Evolutionary conservation across 129 eudicot genomes (phyloP), one percentile per base, ranked within the genome.

Genomic region (Lactuca sativa): DNA sequence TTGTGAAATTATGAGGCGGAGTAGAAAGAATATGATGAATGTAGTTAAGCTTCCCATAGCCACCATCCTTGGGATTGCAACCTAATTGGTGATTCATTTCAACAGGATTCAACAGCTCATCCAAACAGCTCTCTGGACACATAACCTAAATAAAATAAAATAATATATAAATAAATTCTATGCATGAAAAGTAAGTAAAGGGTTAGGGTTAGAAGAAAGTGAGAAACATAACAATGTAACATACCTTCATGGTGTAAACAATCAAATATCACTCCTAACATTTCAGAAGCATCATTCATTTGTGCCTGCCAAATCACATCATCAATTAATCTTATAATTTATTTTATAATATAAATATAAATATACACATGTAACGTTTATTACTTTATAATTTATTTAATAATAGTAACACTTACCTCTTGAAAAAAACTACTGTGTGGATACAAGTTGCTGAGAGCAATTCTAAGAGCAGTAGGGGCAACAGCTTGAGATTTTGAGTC

Each of bases 201-300:
- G 60, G n/a, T n/a, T n/a, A n/a, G n/a, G n/a, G n/a, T n/a, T n/a
- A n/a, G n/a, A n/a, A n/a, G n/a, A n/a, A n/a, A n/a, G n/a, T n/a
- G n/a, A n/a, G n/a, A n/a, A n/a, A n/a, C n/a, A n/a, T n/a, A n/a
- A n/a, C n/a, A n/a, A n/a, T n/a, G n/a, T n/a, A n/a, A n/a, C n/a
- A n/a, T n/a, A n/a, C n/a, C n/a, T n/a, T n/a, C n/a, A n/a, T n/a
- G n/a, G n/a, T n/a, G n/a, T n/a, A n/a, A n/a, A 85, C 98, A 89
- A 47, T 89, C 83, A 74, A 93, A 93, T 83, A 93, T 81, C 56
- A 93, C 98, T 64, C 83, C 96, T 62, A 93, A 59, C 55, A 93
- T 96, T 85, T 93, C 98, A 54, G 98, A 93, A 78, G 98, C 98
- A 81, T 93, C 98, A 72, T 93, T 93, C 98, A 93, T 93, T 79